Base-by-base conservation (phyloP, 2,329 filamentous ascomycete genomes). In the Trichoderma aggressivum region DNA sequence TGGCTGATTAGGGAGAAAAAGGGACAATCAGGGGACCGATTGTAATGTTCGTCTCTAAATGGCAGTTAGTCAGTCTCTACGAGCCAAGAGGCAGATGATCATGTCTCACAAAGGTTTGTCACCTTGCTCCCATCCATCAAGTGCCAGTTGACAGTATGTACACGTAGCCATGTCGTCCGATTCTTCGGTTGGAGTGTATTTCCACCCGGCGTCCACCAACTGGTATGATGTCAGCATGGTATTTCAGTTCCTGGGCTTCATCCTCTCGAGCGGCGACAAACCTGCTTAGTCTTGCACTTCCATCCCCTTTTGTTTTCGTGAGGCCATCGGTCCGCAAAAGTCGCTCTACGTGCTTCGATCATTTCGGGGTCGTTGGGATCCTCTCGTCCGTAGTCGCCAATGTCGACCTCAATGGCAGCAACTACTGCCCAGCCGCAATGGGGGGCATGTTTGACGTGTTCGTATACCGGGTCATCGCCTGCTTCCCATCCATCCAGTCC, bases 121-220 rank as follows among this genome's bases (percentile, higher is more conserved):
- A 72, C 91, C 90, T 1, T 92, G 91, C 78, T 98, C 96, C 96
- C 97, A 99, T 7, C 94, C 94, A 80, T 98, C 95, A 12, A 99
- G 87, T 12, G 92, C 94, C 18, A 98, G 83, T 71, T 92, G 89
- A 83, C 96, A 99, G 82, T 98, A 98, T 32, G 92, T 87, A 79
- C 96, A 99, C 12, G 92, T 96, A 11, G 93, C 93, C 83, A 95
- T 93, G 80, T 99, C 96, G 74, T 96, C 91, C 14, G 90, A 93
- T 56, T 95, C 94, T 56, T 88, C 83, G 7, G 89, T 93, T 0
- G 96, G 94, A 28, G 94, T 97, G 81, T 94, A 98, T 78, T 92
- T 94, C 94, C 95, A 99, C 12, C 96, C 96, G 32, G 94, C 93
- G 74, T 95, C 93, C 39, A 93, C 93, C 84, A 98, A 90, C 90